phyloP scores from a whole-genome alignment of 495 filamentous ascomycete species.

The Letharia columbiana region DNA sequence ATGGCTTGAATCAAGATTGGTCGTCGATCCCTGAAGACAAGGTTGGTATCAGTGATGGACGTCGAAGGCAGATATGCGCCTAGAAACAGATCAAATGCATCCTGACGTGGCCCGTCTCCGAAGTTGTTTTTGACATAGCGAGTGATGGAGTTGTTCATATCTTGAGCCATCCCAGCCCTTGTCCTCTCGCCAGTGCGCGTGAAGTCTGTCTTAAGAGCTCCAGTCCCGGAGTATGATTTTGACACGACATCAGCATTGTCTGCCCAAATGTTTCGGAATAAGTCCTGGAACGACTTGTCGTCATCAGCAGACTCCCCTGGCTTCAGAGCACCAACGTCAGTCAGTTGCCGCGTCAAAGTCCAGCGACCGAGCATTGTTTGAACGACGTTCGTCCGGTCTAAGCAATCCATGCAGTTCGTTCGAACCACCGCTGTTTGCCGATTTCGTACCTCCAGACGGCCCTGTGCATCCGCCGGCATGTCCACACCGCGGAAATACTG shows the following conservation, averaged over 20 bases:
- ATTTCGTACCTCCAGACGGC: slow-evolving; percentile 67
- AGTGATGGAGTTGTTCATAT: slow-evolving; percentile 71
- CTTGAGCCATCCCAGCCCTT: slow-evolving; percentile 68
- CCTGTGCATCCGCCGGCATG: slow-evolving; percentile 56
- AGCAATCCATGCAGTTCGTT: slow-evolving; percentile 98
- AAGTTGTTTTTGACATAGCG: slow-evolving; percentile 90
- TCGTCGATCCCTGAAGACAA: slow-evolving; percentile 76
- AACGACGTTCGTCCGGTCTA: slow-evolving; percentile 95
- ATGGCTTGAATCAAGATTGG: slow-evolving; percentile 81
- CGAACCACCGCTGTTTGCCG: slow-evolving; percentile 80
- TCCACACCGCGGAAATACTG: slow-evolving; percentile 91
- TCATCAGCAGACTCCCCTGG: slow-evolving; percentile 60
- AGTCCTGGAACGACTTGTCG: slow-evolving; percentile 67
- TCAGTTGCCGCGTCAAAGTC: slow-evolving; percentile 77
- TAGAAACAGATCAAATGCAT: slow-evolving; percentile 90
- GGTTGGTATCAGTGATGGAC: slow-evolving; percentile 50
- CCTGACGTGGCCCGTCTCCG: slow-evolving; percentile 81
- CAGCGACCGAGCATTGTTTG: slow-evolving; percentile 90
- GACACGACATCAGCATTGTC: slow-evolving; percentile 96
- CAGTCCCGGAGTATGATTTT: slow-evolving; percentile 85
- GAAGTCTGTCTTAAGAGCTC: slow-evolving; percentile 92
- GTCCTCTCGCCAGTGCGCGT: slow-evolving; percentile 85
- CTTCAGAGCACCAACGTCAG: slow-evolving; percentile 66
- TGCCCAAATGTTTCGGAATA: slow-evolving; percentile 95
- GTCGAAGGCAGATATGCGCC: slow-evolving; percentile 70